phyloP scores from a whole-genome alignment of 495 filamentous ascomycete species.

The Penicillium coffeae region DNA sequence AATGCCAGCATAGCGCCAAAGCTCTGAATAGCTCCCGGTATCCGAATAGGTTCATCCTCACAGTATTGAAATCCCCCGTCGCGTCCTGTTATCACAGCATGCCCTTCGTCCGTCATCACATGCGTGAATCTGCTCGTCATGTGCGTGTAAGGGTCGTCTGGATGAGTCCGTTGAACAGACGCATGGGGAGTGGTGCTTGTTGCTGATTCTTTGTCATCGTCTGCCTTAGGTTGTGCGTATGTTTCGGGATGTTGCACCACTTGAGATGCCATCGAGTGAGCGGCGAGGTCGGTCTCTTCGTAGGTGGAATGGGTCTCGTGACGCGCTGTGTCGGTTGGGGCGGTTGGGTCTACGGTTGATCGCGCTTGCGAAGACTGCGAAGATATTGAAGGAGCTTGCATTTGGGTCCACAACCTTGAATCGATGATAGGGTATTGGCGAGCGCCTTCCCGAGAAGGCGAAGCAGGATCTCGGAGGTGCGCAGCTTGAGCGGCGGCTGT shows the following conservation, averaged over 20 bases:
- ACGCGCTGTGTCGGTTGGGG: conserved; percentile 9
- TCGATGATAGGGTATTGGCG: conserved; percentile 35
- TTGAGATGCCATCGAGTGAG: conserved; percentile 21
- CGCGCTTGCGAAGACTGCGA: conserved; percentile 2
- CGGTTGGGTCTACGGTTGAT: conserved; percentile 5
- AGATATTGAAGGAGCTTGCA: conserved; percentile 19
- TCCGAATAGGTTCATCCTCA: conserved; percentile 92
- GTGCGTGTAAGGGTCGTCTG: conserved; percentile 34
- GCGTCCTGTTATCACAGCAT: conserved; percentile 80
- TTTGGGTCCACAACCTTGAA: conserved; percentile 23
- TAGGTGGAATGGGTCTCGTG: conserved; percentile 11
- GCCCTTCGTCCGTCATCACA: conserved; percentile 71
- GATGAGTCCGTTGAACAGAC: conserved; percentile 5
- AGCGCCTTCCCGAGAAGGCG: conserved; percentile 24
- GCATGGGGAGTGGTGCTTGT: conserved; percentile 1
- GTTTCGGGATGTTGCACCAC: conserved; percentile 19
- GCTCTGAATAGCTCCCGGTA: conserved; percentile 82
- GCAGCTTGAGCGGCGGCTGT: conserved; percentile 25
- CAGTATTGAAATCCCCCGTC: conserved; percentile 71
- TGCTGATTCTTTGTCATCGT: conserved; percentile 4
- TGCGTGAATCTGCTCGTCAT: conserved; percentile 78
- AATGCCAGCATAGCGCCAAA: conserved; percentile 80
- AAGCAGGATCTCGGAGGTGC: conserved; percentile 5
- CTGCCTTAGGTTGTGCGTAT: conserved; percentile 12
- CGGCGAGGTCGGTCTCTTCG: conserved; percentile 14